Percentiles rank a stretch among this genome's conserved stretches.
These are phyloP conservation scores for Blastosporella zonata DNA, from an alignment of 1,284 basidiomycete genomes.

Conservation along the genomic window DNA sequence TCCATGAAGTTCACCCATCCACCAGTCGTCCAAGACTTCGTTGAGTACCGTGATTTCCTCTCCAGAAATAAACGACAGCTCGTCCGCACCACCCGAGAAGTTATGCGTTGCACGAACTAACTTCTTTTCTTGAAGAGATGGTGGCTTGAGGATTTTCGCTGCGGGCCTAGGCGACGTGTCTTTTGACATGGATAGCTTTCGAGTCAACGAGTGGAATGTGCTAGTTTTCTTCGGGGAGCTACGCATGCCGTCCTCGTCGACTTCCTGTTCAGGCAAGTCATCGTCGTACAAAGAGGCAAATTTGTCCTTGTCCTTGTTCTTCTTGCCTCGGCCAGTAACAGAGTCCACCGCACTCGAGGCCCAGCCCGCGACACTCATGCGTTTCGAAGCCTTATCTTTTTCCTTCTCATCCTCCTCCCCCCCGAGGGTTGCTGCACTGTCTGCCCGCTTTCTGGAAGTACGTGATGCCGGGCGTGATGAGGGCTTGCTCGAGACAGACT, in stretches of 20 bases:
- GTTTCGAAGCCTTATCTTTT: constrained; percentile 30
- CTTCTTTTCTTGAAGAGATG: constrained; percentile 48
- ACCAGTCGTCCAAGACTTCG: constrained; percentile 83
- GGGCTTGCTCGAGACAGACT: constrained; percentile 38
- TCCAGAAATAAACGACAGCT: constrained; percentile 69
- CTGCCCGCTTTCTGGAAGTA: constrained; percentile 55
- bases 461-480: constrained; percentile 53
- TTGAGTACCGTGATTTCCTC: constrained; percentile 72
- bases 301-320: constrained; percentile 61
- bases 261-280: constrained; percentile 23
- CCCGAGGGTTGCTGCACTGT: constrained; percentile 45
- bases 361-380: constrained; percentile 61
- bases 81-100: constrained; percentile 70
- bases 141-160: constrained; percentile 45
- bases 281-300: constrained; percentile 55
- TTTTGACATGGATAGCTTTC: constrained; percentile 37
- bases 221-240: constrained; percentile 25
- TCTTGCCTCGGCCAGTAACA: constrained; percentile 57
- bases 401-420: constrained; percentile 34
- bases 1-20: constrained; percentile 73
- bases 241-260: constrained; percentile 27
- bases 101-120: constrained; percentile 70
- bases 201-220: constrained; percentile 29
- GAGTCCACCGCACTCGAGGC: constrained; percentile 59
- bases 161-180: constrained; percentile 39